Percentiles rank a stretch among this genome's conserved stretches.
phyloP scores from a whole-genome alignment of 257 asterid genomes.

The Przewalskia tangutica region DNA sequence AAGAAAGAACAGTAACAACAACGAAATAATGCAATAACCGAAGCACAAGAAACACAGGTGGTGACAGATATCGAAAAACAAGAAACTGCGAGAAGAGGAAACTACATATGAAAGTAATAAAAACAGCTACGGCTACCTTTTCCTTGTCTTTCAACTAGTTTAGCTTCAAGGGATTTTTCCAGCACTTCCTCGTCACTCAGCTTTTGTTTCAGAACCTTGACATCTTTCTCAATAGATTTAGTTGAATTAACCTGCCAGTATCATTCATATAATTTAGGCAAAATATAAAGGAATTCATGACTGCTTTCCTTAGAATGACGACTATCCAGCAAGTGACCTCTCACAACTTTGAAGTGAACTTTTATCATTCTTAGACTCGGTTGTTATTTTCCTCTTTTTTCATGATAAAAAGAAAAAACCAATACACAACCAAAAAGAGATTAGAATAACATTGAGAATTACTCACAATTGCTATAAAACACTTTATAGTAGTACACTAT shows the following conservation, averaged over 20 bases:
- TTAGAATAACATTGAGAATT: background rate
- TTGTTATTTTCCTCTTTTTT: background rate
- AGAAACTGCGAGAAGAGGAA: background rate
- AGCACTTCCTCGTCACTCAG: conserved; percentile 54
- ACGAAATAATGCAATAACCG: too few relatives aligned
- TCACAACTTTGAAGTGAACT: background rate
- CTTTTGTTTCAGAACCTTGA: conserved; percentile 55
- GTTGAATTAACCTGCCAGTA: conserved; percentile 49
- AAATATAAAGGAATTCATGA: background rate
- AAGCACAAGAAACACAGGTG: too few relatives aligned
- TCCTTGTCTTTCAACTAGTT: conserved; percentile 49
- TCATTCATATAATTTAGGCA: background rate
- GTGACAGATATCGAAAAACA: too few relatives aligned
- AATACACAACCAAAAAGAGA: background rate
- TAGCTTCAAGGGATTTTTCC: conserved; percentile 63
- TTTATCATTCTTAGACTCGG: background rate
- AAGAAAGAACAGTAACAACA: too few relatives aligned
- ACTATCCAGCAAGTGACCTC: background rate
- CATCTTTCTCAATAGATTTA: conserved; percentile 70
- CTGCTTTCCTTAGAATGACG: background rate
- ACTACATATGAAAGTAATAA: conserved; percentile 6
- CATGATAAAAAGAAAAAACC: background rate
- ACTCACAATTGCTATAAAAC: background rate
- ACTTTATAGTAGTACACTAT: too few relatives aligned
- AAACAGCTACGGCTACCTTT: conserved; percentile 37